Evolutionary conservation across 2,329 filamentous ascomycete species (phyloP), one percentile per base, ranked within the genome.

Genomic region (Stachybotrys elegans): DNA sequence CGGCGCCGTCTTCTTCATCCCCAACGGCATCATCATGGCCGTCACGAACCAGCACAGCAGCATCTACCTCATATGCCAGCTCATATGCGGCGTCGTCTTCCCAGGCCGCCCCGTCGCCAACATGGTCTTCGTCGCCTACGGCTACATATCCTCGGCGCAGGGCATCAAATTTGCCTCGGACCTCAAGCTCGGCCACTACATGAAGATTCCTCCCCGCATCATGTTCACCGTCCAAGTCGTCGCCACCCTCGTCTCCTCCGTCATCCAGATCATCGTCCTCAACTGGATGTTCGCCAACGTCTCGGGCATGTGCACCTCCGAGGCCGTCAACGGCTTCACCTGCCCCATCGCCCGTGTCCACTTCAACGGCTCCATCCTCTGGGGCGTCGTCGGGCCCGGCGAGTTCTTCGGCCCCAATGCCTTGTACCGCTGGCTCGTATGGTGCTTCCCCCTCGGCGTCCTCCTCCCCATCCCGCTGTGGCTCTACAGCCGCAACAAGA

Each of bases 71-170:
- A 87, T 93, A 55, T 92, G 88, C 61, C 88, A 93, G 64, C 76
- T 94, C 45, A 83, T 93, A 51, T 92, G 87, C 50, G 89, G 89
- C 43, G 82, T 79, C 41, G 73, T 89, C 14, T 94, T 94, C 60
- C 88, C 88, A 1, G 89, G 89, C 22, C 83, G 86, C 1, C 89
- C 89, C 1, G 87, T 94, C 11, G 89, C 88, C 41, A 93, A 94
- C 63, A 94, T 94, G 89, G 87, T 94, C 27, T 95, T 94, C 56
- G 88, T 92, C 39, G 93, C 88, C 0, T 95, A 93, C 60, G 88
- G 88, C 49, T 94, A 93, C 65, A 93, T 93, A 58, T 90, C 86
- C 5, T 91, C 86, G 0, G 86, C 88, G 0, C 89, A 95, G 67
- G 89, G 89, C 22, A 85, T 94, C 62, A 93, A 94, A 59, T 95